These are phyloP conservation scores for Mycena chlorophos DNA, from an alignment of 768 basidiomycete genomes.

Conservation along the genomic window DNA sequence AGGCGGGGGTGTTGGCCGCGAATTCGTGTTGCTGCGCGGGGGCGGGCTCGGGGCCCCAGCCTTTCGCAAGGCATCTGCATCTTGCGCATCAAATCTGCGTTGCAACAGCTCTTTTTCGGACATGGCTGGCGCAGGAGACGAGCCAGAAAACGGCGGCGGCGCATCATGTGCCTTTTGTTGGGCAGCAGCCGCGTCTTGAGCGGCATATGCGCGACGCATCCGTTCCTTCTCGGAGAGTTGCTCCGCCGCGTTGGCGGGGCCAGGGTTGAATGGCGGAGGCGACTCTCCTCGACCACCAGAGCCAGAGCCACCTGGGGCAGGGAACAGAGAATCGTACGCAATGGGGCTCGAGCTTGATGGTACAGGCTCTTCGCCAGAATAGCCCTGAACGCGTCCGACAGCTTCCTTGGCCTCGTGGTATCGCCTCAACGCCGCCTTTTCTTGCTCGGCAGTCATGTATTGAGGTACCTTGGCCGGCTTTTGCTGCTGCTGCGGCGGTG, in stretches of 20 bases:
- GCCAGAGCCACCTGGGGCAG: constrained; percentile 35
- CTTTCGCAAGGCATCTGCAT: constrained; percentile 37
- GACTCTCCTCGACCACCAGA: constrained; percentile 34
- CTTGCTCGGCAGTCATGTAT: constrained; percentile 67
- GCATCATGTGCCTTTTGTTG: constrained; percentile 28
- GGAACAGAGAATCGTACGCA: constrained; percentile 64
- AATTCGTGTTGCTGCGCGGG: constrained; percentile 18
- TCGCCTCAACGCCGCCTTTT: constrained; percentile 67
- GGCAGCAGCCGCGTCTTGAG: constrained; percentile 59
- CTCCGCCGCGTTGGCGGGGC: constrained; percentile 37
- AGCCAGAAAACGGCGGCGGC: constrained; percentile 27
- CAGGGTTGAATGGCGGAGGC: constrained; percentile 57
- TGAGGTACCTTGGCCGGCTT: constrained; percentile 39
- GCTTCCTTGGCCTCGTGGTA: constrained; percentile 74
- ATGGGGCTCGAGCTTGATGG: constrained; percentile 42
- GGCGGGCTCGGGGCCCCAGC: constrained; percentile 24
- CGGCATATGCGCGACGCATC: constrained; percentile 62
- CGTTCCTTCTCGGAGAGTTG: constrained; percentile 68
- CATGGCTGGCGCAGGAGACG: constrained; percentile 30
- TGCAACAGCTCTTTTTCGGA: constrained; percentile 62
- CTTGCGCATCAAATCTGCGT: constrained; percentile 57
- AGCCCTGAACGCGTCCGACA: constrained; percentile 59
- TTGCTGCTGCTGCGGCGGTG: constrained; percentile 17
- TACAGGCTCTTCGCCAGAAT: constrained; percentile 28
- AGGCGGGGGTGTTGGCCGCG: constrained; percentile 36